Evolutionary conservation across 2,329 filamentous ascomycete species (phyloP), one percentile per base, ranked within the genome.

Genomic region (Parastagonospora nodorum): DNA sequence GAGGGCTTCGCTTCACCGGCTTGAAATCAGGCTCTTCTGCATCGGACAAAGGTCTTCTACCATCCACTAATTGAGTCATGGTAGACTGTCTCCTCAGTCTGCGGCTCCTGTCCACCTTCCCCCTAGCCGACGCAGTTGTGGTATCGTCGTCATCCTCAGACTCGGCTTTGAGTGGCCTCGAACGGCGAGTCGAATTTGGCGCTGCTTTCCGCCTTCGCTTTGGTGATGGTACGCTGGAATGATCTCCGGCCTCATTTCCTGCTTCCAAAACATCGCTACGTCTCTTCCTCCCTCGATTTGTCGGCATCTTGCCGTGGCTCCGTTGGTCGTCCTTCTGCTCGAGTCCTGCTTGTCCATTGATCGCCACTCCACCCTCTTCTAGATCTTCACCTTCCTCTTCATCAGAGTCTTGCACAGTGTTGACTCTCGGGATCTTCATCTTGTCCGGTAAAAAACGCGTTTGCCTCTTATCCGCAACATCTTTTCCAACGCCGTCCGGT

Each of bases 41-140:
- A 2, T 50, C 58, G n/a, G 55, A 54, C 2, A 45, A 16, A 8
- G 68, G 65, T 31, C 45, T 53, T 5, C 68, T 56, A 9, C 68
- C 67, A 38, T 65, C 57, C 1, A 61, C 57, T 5, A 73, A 32
- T 36, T 73, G 70, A 12, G 70, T 73, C 69, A 72, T 72, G 15
- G 70, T 73, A 27, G 70, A 72, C 31, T 73, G 70, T 44, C 65
- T 64, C 35, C 58, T 61, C 10, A 63, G 36, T 14, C 50, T 60
- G n/a, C 42, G 51, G 8, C 35, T 53, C 10, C 15, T 42, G 1
- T 44, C 39, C 32, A 36, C 28, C 42, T 49, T 46, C 29, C 31
- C 52, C 48, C 14, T 11, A 19, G 29, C 19, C 19, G 52, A 48
- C 12, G 41, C 42, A 0, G 46, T 30, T 19, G 43, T 35, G 16